Evolutionary conservation across 1,139 yeast genomes (phyloP).

Genomic region (Candida tropicalis): DNA sequence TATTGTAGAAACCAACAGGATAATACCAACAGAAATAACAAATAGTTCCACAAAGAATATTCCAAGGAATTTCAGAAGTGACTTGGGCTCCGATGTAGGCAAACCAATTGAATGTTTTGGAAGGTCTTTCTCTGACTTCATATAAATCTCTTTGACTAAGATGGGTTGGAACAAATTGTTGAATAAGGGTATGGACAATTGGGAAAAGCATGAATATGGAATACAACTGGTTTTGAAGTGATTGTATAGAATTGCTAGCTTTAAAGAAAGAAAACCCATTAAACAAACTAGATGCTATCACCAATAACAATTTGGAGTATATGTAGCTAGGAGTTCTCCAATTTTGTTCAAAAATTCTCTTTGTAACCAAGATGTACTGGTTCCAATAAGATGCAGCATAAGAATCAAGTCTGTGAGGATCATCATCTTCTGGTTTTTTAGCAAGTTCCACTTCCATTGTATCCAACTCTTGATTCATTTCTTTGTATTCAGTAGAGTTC

Average conservation of each 20-base stretch:
- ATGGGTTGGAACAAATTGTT: slow-evolving; percentile 45
- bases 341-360: slow-evolving; percentile 34
- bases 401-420: slow-evolving; percentile 22
- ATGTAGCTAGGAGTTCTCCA: slow-evolving; percentile 48
- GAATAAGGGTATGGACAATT: slow-evolving; percentile 52
- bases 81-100: slow-evolving; percentile 58
- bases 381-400: slow-evolving; percentile 27
- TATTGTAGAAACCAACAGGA: slow-evolving; percentile 58
- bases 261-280: slow-evolving; percentile 48
- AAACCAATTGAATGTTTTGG: slow-evolving; percentile 30
- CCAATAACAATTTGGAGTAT: slow-evolving; percentile 40
- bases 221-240: slow-evolving; percentile 50
- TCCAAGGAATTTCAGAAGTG: slow-evolving; percentile 76
- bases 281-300: slow-evolving; percentile 42
- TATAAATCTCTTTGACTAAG: slow-evolving; percentile 35
- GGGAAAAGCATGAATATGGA: slow-evolving; percentile 54
- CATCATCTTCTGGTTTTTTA: slow-evolving; percentile 24
- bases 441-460: slow-evolving; percentile 33
- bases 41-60: slow-evolving; percentile 61
- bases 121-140: slow-evolving; percentile 36
- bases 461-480: slow-evolving; percentile 25
- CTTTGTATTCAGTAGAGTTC: slow-evolving; percentile 27
- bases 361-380: slow-evolving; percentile 26
- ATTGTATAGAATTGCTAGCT: slow-evolving; percentile 33
- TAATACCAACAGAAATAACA: slow-evolving; percentile 46